These are phyloP conservation scores for Fagopyrum homotropicum DNA, from an alignment of 148 eudicot species.

Conservation along the genomic window DNA sequence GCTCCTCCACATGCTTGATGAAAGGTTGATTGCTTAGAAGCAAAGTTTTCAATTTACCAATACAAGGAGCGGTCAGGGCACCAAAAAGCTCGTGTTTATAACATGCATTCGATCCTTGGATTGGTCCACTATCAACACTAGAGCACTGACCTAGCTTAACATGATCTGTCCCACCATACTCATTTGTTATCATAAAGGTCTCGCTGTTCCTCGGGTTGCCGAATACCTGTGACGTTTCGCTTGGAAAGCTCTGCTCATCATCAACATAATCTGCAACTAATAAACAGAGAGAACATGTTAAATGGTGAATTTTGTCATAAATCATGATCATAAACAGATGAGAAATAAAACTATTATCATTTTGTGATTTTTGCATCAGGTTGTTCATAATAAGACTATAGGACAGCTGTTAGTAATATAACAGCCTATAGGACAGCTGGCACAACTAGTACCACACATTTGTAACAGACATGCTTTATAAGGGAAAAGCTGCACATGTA, in stretches of 20 bases:
- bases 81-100: not conserved
- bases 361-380: too few species aligned
- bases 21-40: constrained; percentile 27
- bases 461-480: too few species aligned
- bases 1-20: constrained; percentile 26
- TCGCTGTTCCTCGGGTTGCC: not conserved
- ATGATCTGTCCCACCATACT: not conserved
- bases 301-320: not conserved
- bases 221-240: not conserved
- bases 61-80: not conserved
- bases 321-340: not conserved
- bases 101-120: not conserved
- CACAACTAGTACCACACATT: too few species aligned
- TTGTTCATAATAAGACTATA: too few species aligned
- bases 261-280: constrained; percentile 6
- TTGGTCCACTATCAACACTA: not conserved
- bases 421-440: too few species aligned
- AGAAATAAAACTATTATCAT: not conserved
- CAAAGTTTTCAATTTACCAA: constrained; percentile 8
- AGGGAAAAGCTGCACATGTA: too few species aligned
- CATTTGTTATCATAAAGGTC: not conserved
- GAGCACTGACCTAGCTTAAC: not conserved
- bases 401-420: too few species aligned
- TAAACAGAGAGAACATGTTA: not conserved
- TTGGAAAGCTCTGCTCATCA: constrained; percentile 10